Conservation (phyloP, 345 rosid species). For the Litchi chinensis region DNA sequence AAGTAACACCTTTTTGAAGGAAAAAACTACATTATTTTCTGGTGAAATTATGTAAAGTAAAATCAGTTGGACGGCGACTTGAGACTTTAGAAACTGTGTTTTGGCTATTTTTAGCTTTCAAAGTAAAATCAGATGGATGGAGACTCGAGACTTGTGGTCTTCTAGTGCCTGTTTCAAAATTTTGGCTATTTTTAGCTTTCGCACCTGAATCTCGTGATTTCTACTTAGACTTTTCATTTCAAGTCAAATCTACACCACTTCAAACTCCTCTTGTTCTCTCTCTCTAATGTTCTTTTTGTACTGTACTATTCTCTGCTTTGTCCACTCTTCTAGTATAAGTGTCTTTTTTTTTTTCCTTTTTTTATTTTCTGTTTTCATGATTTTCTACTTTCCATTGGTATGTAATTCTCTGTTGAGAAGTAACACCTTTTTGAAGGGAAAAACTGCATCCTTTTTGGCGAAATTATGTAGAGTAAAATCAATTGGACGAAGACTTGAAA, state of each 20-base stretch:
- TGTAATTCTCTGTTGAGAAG: too few relatives aligned
- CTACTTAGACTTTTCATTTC: constrained; percentile 12
- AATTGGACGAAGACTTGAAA: constrained; percentile 6
- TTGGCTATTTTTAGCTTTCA: constrained; percentile 13
- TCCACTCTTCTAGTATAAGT: constrained; percentile 23
- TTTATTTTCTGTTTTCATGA: background rate
- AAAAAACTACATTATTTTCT: background rate
- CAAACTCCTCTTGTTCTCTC: constrained; percentile 6
- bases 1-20: constrained; percentile 10
- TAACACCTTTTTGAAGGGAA: background rate
- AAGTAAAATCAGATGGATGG: too few relatives aligned
- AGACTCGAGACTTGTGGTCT: too few relatives aligned
- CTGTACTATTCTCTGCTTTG: constrained; percentile 32
- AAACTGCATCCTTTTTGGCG: constrained; percentile 5
- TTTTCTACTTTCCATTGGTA: constrained; percentile 6
- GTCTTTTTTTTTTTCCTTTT: too few relatives aligned
- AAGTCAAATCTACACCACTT: too few relatives aligned
- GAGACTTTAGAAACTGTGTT: constrained; percentile 21
- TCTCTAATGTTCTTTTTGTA: background rate
- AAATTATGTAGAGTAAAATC: background rate
- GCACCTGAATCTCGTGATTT: constrained; percentile 29
- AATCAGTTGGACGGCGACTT: constrained; percentile 5
- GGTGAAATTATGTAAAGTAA: background rate
- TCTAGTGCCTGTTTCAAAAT: too few relatives aligned
- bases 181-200: too few relatives aligned